Percentiles rank a stretch among this genome's conserved stretches.
Evolutionary conservation across 2,329 filamentous ascomycete species (phyloP).

Genomic region (Colletotrichum cuscutae): DNA sequence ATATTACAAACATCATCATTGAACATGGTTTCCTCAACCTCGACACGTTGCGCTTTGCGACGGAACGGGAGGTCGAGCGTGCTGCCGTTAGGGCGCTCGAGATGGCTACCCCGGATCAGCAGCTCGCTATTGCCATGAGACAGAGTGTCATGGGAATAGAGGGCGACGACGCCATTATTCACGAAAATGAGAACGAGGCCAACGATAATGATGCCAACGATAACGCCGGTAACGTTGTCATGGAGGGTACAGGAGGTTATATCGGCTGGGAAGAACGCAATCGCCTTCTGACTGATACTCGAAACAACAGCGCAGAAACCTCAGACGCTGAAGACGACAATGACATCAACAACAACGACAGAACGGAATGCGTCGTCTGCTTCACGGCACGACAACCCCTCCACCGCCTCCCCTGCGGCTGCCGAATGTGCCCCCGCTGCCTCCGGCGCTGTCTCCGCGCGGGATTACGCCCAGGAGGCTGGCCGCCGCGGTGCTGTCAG

Average conservation of each 20-base stretch:
- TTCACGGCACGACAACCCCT: not conserved
- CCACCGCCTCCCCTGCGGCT: slow-evolving; percentile 28
- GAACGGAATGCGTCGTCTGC: slow-evolving; percentile 22
- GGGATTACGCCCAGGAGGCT: slow-evolving; percentile 26
- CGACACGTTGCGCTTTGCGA: not conserved
- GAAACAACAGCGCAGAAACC: not conserved
- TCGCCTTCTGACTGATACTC: slow-evolving; percentile 1
- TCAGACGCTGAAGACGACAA: not conserved
- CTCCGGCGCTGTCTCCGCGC: slow-evolving; percentile 31
- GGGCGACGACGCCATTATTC: too few relatives aligned
- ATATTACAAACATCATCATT: slow-evolving; percentile 25
- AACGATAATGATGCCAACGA: not conserved
- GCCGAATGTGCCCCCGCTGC: slow-evolving; percentile 32
- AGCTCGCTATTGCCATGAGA: slow-evolving; percentile 20
- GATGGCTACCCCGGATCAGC: slow-evolving; percentile 12
- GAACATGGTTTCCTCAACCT: slow-evolving; percentile 21
- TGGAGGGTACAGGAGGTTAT: not conserved
- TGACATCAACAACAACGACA: not conserved
- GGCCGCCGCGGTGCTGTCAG: slow-evolving; percentile 35
- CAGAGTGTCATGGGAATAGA: not conserved
- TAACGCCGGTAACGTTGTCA: not conserved
- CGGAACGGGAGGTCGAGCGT: slow-evolving; percentile 11
- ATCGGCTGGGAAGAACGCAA: slow-evolving; percentile 30
- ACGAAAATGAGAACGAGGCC: too few relatives aligned
- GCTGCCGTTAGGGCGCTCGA: slow-evolving; percentile 20